Percentiles rank a stretch among this genome's conserved stretches.
Evolutionary conservation across 768 basidiomycete species (phyloP).

Genomic region (Psilocybe cyanescens): DNA sequence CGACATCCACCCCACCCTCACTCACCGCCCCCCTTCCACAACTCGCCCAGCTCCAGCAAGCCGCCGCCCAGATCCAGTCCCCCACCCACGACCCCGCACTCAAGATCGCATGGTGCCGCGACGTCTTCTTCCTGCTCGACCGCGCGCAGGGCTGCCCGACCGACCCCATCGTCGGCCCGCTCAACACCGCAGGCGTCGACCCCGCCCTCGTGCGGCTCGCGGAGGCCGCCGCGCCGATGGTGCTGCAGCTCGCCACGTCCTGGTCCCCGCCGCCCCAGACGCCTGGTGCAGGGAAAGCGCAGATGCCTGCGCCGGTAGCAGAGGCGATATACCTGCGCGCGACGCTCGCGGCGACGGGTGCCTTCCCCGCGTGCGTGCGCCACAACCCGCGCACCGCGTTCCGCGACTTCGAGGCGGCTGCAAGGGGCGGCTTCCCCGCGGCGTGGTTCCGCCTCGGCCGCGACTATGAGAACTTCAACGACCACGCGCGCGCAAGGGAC

Average conservation of each 20-base stretch:
- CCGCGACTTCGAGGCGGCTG: constrained; percentile 86
- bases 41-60: constrained; percentile 58
- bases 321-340: constrained; percentile 82
- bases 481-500: constrained; percentile 71
- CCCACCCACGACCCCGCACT: constrained; percentile 60
- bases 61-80: constrained; percentile 53
- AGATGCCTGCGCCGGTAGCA: constrained; percentile 49
- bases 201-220: constrained; percentile 61
- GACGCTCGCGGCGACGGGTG: constrained; percentile 72
- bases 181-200: constrained; percentile 50
- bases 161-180: constrained; percentile 55
- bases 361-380: constrained; percentile 64
- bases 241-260: constrained; percentile 57
- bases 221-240: constrained; percentile 64
- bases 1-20: constrained; percentile 41
- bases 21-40: constrained; percentile 74
- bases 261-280: neutral
- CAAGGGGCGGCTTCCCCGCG: constrained; percentile 72
- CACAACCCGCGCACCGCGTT: constrained; percentile 83
- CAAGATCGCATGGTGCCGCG: constrained; percentile 79
- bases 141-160: constrained; percentile 33
- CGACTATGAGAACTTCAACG: constrained; percentile 90
- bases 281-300: neutral
- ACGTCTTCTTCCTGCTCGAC: constrained; percentile 82
- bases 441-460: constrained; percentile 93